Evolutionary conservation across 1,284 basidiomycete species (phyloP).

Genomic region (Trametes hirsuta): DNA sequence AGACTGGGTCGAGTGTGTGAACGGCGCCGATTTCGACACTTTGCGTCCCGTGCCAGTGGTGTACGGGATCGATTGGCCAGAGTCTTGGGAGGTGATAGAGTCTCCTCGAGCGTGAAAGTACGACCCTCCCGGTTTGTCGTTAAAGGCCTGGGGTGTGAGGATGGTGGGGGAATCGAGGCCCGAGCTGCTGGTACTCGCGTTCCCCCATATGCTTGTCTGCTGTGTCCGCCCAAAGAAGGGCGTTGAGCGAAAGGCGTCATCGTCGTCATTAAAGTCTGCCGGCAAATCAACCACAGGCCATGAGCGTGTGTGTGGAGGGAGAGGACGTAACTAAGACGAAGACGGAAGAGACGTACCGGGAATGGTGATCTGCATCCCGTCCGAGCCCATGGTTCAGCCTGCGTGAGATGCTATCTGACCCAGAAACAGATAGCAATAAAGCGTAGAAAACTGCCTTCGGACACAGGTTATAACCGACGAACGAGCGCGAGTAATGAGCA

Average conservation of each 20-base stretch:
- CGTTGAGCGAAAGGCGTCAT: slow-evolving; percentile 66
- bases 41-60: slow-evolving; percentile 34
- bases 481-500: neutral
- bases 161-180: slow-evolving; percentile 70
- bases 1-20: slow-evolving; percentile 69
- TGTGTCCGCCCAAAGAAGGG: slow-evolving; percentile 65
- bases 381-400: slow-evolving; percentile 43
- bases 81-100: slow-evolving; percentile 69
- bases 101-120: slow-evolving; percentile 79
- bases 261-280: slow-evolving; percentile 75
- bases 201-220: slow-evolving; percentile 44
- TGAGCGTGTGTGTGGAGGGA: neutral
- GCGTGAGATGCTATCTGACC: too few species aligned
- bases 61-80: slow-evolving; percentile 57
- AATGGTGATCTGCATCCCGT: slow-evolving; percentile 79
- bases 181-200: slow-evolving; percentile 32
- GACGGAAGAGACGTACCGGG: slow-evolving; percentile 55
- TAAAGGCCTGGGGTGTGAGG: slow-evolving; percentile 50
- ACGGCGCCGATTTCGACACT: slow-evolving; percentile 49
- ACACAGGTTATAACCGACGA: neutral
- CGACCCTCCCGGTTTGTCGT: slow-evolving; percentile 55
- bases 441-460: neutral
- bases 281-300: neutral
- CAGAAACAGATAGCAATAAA: too few species aligned
- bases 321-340: neutral